phyloP scores from a whole-genome alignment of 495 filamentous ascomycete genomes.

The Pyrenopolyporus hunteri region DNA sequence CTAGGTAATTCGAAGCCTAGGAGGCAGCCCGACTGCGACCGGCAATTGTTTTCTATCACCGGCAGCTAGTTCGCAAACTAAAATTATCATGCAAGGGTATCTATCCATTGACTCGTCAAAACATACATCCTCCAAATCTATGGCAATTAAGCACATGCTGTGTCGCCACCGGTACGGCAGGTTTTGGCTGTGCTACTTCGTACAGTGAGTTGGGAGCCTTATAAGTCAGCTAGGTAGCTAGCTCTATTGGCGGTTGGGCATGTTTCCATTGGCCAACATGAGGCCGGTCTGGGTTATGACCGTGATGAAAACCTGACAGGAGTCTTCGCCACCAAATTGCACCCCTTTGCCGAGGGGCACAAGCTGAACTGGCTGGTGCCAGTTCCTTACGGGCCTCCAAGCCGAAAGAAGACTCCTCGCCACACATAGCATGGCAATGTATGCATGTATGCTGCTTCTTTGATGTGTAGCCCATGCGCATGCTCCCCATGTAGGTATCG shows the following conservation, averaged over 20 bases:
- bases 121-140: conserved; percentile 4
- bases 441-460: background rate
- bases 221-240: conserved; percentile 20
- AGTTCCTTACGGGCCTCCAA: conserved; percentile 10
- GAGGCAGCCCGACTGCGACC: conserved; percentile 30
- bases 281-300: background rate
- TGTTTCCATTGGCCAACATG: background rate
- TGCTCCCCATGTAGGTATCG: conserved; percentile 25
- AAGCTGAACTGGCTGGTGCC: conserved; percentile 22
- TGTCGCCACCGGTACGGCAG: conserved; percentile 17
- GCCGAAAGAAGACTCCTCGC: conserved; percentile 2
- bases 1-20: conserved; percentile 23
- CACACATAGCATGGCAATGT: background rate
- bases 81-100: conserved; percentile 37
- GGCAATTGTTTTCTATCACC: conserved; percentile 40
- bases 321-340: conserved; percentile 22
- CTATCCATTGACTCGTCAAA: conserved; percentile 16
- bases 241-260: conserved; percentile 5
- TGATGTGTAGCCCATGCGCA: conserved; percentile 13
- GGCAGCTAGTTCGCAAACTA: conserved; percentile 37
- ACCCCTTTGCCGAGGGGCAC: conserved; percentile 13
- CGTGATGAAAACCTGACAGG: background rate
- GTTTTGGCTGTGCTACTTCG: conserved; percentile 14
- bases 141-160: conserved; percentile 23
- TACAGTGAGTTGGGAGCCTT: conserved; percentile 20